Evolutionary conservation across 176 grass and related monocot species (phyloP).

Genomic region (Hordeum marinum): DNA sequence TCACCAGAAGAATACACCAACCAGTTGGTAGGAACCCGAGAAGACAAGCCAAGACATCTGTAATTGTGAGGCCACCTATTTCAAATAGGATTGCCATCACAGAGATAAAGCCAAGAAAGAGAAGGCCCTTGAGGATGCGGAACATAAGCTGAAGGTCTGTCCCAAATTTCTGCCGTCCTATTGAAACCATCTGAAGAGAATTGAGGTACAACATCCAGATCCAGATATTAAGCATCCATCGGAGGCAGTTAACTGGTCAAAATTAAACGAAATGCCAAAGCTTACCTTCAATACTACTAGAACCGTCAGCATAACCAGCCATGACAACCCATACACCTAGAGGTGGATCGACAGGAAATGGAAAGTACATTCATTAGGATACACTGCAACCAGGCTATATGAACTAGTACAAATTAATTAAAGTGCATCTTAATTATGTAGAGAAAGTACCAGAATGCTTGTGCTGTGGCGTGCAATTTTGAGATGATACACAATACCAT

Average conservation of each 20-base stretch:
- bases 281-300: constrained; percentile 81
- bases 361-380: constrained; percentile 4
- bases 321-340: constrained; percentile 90
- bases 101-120: constrained; percentile 82
- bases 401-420: constrained; percentile 10
- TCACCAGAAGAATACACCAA: constrained; percentile 94
- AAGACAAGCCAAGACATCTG: constrained; percentile 73
- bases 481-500: constrained; percentile 96
- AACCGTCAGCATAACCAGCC: constrained; percentile 93
- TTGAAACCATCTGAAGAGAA: constrained; percentile 62
- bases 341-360: constrained; percentile 12
- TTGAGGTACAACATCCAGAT: constrained; percentile 3
- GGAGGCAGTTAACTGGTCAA: background rate
- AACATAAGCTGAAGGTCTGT: constrained; percentile 88
- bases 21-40: constrained; percentile 88
- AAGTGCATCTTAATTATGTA: background rate
- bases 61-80: constrained; percentile 51
- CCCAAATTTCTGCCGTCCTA: constrained; percentile 36
- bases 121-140: constrained; percentile 85
- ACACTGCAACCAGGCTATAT: background rate
- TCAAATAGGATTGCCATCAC: constrained; percentile 83
- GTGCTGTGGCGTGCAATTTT: constrained; percentile 58
- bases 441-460: constrained; percentile 69
- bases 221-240: background rate
- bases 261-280: constrained; percentile 7